Percentiles rank a stretch among this genome's conserved stretches.
Conservation (phyloP, 129 eudicot genomes). For the Kitagawia praeruptora region DNA sequence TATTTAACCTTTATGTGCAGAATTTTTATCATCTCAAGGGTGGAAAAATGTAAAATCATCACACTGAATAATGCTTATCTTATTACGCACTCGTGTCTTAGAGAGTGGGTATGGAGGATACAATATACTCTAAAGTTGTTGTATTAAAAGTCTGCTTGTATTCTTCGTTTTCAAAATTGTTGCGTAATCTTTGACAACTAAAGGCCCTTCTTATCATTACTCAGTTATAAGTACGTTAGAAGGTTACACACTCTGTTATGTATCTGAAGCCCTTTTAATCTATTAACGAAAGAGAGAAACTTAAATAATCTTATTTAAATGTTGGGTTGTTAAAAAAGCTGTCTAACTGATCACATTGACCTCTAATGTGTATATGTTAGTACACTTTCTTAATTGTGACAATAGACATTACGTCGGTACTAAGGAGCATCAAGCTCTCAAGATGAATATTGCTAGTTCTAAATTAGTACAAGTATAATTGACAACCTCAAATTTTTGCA, state of each 20-base stretch:
- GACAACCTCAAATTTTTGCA: slow-evolving; percentile 19
- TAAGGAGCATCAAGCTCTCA: too few relatives aligned
- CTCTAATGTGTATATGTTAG: neutral
- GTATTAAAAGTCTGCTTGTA: neutral
- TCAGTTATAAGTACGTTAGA: too few relatives aligned
- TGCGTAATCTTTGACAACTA: too few relatives aligned
- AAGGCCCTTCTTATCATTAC: too few relatives aligned
- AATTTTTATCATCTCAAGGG: neutral
- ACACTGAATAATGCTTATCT: neutral
- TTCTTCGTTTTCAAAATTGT: neutral
- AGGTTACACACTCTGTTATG: too few relatives aligned
- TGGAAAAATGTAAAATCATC: neutral
- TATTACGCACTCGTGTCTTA: neutral
- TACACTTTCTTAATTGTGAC: neutral
- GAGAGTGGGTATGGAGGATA: neutral
- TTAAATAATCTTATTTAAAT: too few relatives aligned
- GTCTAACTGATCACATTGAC: neutral
- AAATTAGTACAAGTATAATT: neutral
- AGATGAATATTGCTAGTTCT: neutral
- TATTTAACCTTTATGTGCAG: neutral
- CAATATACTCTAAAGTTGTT: neutral
- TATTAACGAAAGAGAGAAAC: too few relatives aligned
- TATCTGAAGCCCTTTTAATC: too few relatives aligned
- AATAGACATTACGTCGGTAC: neutral
- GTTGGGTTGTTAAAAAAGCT: neutral